A percentile compares a stretch with the other conserved stretches of the same genome.
phyloP scores from a whole-genome alignment of 768 basidiomycete species.

The Leucosporidium yakuticum region DNA sequence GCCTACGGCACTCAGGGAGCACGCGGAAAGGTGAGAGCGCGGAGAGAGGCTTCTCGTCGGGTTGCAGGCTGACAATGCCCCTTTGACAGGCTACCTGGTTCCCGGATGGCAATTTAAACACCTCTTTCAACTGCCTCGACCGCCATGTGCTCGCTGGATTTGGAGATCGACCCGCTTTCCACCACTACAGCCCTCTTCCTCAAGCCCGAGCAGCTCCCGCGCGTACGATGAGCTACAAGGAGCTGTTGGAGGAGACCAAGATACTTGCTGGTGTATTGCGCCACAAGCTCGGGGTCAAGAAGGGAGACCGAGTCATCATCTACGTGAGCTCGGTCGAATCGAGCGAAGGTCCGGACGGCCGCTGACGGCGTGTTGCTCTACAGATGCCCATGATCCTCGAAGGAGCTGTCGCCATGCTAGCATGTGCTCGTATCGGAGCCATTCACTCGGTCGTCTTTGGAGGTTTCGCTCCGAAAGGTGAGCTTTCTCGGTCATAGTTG shows the following conservation, averaged over 20 bases:
- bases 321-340: slow-evolving; percentile 2
- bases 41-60: neutral
- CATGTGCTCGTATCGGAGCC: slow-evolving; percentile 4
- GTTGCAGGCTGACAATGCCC: neutral
- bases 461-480: slow-evolving; percentile 9
- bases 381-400: slow-evolving; percentile 11
- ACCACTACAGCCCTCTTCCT: slow-evolving; percentile 1
- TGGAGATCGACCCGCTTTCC: neutral
- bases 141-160: slow-evolving; percentile 2
- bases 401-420: slow-evolving; percentile 2
- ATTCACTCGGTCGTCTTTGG: slow-evolving; percentile 13
- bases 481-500: neutral
- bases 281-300: slow-evolving; percentile 6
- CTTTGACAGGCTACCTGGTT: neutral
- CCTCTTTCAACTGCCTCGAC: neutral
- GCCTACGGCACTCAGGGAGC: neutral
- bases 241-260: slow-evolving; percentile 1
- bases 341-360: neutral
- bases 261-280: slow-evolving; percentile 8
- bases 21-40: neutral
- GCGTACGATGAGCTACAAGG: neutral
- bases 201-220: neutral
- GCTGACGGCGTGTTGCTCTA: neutral
- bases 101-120: neutral
- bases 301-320: slow-evolving; percentile 11